Conservation (phyloP, 495 filamentous ascomycete genomes). For the Lineolata rhizophorae region DNA sequence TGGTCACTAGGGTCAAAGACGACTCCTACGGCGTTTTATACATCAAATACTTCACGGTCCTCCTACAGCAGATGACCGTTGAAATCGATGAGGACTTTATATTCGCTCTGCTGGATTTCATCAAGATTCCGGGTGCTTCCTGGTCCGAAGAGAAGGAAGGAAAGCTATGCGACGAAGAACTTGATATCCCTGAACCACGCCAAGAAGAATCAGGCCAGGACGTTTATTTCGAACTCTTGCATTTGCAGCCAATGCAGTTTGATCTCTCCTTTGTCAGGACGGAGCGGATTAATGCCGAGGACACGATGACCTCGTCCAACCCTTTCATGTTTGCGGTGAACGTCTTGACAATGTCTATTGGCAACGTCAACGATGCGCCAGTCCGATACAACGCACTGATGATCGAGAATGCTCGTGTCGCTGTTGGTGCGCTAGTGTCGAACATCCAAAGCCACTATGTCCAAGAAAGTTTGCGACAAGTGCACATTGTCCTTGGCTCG, state of each 20-base stretch:
- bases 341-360: slow-evolving; percentile 95
- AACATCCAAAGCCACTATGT: slow-evolving; percentile 88
- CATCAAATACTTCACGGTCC: slow-evolving; percentile 88
- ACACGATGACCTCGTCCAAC: slow-evolving; percentile 68
- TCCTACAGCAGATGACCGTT: slow-evolving; percentile 93
- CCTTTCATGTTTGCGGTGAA: slow-evolving; percentile 97
- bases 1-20: slow-evolving; percentile 87
- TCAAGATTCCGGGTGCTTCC: slow-evolving; percentile 79
- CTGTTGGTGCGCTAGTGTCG: slow-evolving; percentile 56
- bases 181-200: slow-evolving; percentile 84
- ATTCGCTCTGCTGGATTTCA: slow-evolving; percentile 85
- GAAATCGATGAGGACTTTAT: slow-evolving; percentile 98
- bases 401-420: slow-evolving; percentile 87
- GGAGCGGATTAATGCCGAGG: slow-evolving; percentile 87
- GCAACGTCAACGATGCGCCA: slow-evolving; percentile 94
- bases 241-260: slow-evolving; percentile 93
- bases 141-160: slow-evolving; percentile 71
- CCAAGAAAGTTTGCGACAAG: slow-evolving; percentile 82
- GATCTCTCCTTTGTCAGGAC: slow-evolving; percentile 95
- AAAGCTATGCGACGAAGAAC: slow-evolving; percentile 64
- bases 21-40: slow-evolving; percentile 96
- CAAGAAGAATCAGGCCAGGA: slow-evolving; percentile 67
- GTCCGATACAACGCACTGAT: slow-evolving; percentile 81
- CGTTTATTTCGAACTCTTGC: slow-evolving; percentile 91
- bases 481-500: slow-evolving; percentile 89